Percentiles rank a stretch among this genome's conserved stretches.
Conservation (phyloP, 176 grass and related monocot genomes). For the Hordeum vulgare region DNA sequence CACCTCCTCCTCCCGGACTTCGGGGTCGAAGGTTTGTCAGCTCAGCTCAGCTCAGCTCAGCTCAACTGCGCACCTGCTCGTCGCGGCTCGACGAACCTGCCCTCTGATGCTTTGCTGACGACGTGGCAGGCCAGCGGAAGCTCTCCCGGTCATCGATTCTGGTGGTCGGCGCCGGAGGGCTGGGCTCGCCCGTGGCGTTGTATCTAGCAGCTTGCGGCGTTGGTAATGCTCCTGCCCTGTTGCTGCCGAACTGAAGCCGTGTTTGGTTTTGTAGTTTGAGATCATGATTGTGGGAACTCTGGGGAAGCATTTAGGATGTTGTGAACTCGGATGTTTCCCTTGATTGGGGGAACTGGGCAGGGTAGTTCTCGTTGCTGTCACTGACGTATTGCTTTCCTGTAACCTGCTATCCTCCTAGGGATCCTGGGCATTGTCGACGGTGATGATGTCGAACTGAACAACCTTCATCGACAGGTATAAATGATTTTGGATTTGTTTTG, state of each 20-base stretch:
- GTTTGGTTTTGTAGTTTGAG: background rate
- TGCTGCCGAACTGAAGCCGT: background rate
- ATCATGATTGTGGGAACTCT: background rate
- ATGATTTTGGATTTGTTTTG: background rate
- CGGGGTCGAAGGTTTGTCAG: conserved; percentile 58
- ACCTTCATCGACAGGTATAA: conserved; percentile 85
- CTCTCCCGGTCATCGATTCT: conserved; percentile 71
- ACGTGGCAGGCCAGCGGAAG: conserved; percentile 49
- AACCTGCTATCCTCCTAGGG: conserved; percentile 37
- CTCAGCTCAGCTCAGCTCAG: background rate
- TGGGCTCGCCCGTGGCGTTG: conserved; percentile 80
- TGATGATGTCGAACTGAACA: conserved; percentile 88
- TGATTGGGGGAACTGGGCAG: background rate
- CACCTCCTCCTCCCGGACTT: conserved; percentile 90
- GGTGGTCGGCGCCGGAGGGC: conserved; percentile 84
- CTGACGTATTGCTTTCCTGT: background rate
- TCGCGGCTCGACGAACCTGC: background rate
- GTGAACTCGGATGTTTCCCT: background rate
- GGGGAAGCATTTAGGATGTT: background rate
- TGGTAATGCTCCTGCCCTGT: conserved; percentile 45
- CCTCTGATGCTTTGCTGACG: background rate
- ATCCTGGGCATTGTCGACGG: conserved; percentile 89
- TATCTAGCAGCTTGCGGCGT: conserved; percentile 84
- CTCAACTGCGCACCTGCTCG: background rate
- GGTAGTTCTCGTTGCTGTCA: background rate